Evolutionary conservation across 2,329 filamentous ascomycete genomes (phyloP).

Genomic region (Verticillium dahliae): DNA sequence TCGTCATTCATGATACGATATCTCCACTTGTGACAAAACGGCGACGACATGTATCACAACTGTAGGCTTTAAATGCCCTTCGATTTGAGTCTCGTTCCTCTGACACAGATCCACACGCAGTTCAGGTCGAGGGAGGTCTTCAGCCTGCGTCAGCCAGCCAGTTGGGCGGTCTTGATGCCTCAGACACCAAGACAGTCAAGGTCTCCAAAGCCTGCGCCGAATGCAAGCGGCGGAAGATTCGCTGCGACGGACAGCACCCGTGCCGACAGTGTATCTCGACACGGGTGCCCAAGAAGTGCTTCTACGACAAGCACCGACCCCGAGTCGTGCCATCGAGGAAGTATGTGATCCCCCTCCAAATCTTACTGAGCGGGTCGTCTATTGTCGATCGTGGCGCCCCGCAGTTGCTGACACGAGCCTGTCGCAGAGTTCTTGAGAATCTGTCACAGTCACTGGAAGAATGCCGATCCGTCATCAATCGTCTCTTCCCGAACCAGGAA

Average conservation of each 20-base stretch:
- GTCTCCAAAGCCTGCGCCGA: constrained; percentile 58
- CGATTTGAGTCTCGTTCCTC: not conserved
- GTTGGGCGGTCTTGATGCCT: constrained; percentile 28
- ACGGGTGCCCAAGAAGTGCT: constrained; percentile 70
- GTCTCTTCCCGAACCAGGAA: constrained; percentile 53
- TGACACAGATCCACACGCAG: not conserved
- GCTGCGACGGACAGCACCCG: constrained; percentile 68
- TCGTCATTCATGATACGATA: not conserved
- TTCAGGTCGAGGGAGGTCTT: not conserved
- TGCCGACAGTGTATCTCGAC: constrained; percentile 80
- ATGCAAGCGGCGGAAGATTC: constrained; percentile 48
- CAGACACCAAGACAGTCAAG: constrained; percentile 40
- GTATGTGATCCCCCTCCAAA: constrained; percentile 27
- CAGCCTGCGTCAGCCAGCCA: constrained; percentile 4
- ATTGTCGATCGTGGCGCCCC: not conserved
- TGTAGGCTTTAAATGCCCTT: not conserved
- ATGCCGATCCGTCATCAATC: constrained; percentile 56
- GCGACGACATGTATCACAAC: not conserved
- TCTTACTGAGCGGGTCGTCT: too few relatives aligned
- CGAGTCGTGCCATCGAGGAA: constrained; percentile 72
- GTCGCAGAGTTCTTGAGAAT: constrained; percentile 44
- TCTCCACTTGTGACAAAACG: not conserved
- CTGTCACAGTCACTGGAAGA: constrained; percentile 60
- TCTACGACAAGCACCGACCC: constrained; percentile 75
- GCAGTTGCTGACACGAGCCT: not conserved